phyloP scores from a whole-genome alignment of 148 eudicot species.

The Persicaria tinctoria region DNA sequence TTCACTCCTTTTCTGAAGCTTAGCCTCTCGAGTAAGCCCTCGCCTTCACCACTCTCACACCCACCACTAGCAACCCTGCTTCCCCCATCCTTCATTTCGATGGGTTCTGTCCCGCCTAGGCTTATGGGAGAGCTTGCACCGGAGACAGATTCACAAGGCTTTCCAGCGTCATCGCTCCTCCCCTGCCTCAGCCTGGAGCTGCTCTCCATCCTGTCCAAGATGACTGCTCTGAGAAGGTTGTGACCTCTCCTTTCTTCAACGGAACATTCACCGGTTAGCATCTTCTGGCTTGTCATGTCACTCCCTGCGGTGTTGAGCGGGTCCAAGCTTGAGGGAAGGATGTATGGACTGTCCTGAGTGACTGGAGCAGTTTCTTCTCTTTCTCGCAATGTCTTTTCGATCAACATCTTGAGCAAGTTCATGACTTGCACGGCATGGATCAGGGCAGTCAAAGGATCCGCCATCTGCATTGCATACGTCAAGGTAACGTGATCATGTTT shows the following conservation, averaged over 20 bases:
- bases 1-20: conserved; percentile 52
- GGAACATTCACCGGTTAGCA: conserved; percentile 10
- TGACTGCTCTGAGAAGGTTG: conserved; percentile 26
- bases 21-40: conserved; percentile 45
- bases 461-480: conserved; percentile 53
- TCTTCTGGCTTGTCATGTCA: conserved; percentile 4
- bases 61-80: conserved; percentile 11
- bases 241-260: conserved; percentile 10
- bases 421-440: conserved; percentile 95
- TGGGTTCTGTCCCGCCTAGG: background rate
- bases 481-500: background rate
- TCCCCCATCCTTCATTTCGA: conserved; percentile 10
- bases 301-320: background rate
- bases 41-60: conserved; percentile 32
- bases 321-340: background rate
- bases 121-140: conserved; percentile 18
- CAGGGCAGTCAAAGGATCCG: conserved; percentile 84
- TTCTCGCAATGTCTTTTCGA: conserved; percentile 38
- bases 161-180: conserved; percentile 25
- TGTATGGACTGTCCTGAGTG: conserved; percentile 17
- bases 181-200: conserved; percentile 29
- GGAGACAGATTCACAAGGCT: conserved; percentile 16
- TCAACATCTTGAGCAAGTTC: conserved; percentile 79
- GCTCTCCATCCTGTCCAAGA: conserved; percentile 33
- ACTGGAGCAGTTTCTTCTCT: conserved; percentile 35